Conservation (phyloP, 345 rosid species). For the Eucalyptus pauciflora region DNA sequence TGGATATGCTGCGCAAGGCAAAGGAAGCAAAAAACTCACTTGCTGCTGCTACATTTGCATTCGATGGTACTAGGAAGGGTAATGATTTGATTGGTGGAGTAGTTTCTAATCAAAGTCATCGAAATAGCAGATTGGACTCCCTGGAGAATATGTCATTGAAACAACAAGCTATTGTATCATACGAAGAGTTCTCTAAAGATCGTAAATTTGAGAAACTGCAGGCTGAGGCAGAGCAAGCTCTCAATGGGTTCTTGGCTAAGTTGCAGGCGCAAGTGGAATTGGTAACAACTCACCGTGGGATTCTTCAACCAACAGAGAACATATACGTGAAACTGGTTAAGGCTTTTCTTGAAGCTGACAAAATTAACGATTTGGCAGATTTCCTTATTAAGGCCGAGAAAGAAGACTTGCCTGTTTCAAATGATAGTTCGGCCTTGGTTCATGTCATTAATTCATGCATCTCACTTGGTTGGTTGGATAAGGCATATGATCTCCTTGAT, state of each 20-base stretch:
- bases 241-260: slow-evolving; percentile 35
- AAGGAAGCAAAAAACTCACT: slow-evolving; percentile 68
- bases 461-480: slow-evolving; percentile 79
- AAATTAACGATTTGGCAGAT: slow-evolving; percentile 56
- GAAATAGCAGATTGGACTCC: slow-evolving; percentile 1
- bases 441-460: slow-evolving; percentile 72
- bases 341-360: slow-evolving; percentile 72
- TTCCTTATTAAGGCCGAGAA: slow-evolving; percentile 70
- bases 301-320: slow-evolving; percentile 74
- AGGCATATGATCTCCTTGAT: slow-evolving; percentile 88
- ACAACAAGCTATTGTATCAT: slow-evolving; percentile 13
- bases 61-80: slow-evolving; percentile 4
- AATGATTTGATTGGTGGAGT: slow-evolving; percentile 3
- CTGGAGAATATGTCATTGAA: neutral
- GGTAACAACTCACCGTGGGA: slow-evolving; percentile 58
- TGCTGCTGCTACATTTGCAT: slow-evolving; percentile 39
- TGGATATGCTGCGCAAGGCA: slow-evolving; percentile 75
- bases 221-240: slow-evolving; percentile 50
- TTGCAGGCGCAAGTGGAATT: slow-evolving; percentile 48
- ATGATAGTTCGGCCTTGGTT: slow-evolving; percentile 54
- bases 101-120: slow-evolving; percentile 5
- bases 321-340: slow-evolving; percentile 59
- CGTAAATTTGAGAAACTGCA: slow-evolving; percentile 40
- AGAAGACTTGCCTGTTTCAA: slow-evolving; percentile 56
- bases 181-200: slow-evolving; percentile 50